These are phyloP conservation scores for Populus hybrid DNA, from an alignment of 441 rosid genomes.

Conservation along the genomic window DNA sequence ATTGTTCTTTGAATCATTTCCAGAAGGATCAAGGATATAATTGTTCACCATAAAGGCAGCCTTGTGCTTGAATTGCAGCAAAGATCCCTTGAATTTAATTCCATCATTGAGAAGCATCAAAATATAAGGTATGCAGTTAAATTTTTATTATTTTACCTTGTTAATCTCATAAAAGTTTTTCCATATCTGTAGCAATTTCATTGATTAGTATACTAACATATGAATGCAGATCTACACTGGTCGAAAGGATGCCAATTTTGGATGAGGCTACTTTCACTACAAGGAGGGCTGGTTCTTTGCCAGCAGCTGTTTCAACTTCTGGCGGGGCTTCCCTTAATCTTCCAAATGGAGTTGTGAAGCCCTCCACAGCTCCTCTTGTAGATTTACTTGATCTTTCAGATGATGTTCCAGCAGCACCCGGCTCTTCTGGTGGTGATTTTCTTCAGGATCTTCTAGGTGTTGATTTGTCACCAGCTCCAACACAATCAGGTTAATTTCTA, in stretches of 20 bases:
- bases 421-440: constrained; percentile 79
- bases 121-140: constrained; percentile 59
- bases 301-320: constrained; percentile 60
- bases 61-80: constrained; percentile 99
- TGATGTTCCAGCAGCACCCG: constrained; percentile 61
- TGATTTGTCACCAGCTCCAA: constrained; percentile 55
- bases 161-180: constrained; percentile 14
- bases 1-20: constrained; percentile 14
- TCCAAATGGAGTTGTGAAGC: constrained; percentile 89
- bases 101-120: constrained; percentile 86
- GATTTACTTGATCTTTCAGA: constrained; percentile 95
- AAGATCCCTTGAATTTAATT: constrained; percentile 91
- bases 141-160: constrained; percentile 9
- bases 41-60: constrained; percentile 72
- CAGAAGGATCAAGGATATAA: constrained; percentile 77
- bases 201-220: constrained; percentile 26
- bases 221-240: constrained; percentile 72
- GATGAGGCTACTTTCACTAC: constrained; percentile 96
- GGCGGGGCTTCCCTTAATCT: constrained; percentile 55
- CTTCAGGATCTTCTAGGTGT: constrained; percentile 94
- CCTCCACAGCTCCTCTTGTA: constrained; percentile 71
- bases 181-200: constrained; percentile 8
- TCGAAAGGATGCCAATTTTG: constrained; percentile 98
- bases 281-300: constrained; percentile 79
- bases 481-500: constrained; percentile 62